phyloP scores from a whole-genome alignment of 768 basidiomycete genomes.

The Chlorophyllum brunneum region DNA sequence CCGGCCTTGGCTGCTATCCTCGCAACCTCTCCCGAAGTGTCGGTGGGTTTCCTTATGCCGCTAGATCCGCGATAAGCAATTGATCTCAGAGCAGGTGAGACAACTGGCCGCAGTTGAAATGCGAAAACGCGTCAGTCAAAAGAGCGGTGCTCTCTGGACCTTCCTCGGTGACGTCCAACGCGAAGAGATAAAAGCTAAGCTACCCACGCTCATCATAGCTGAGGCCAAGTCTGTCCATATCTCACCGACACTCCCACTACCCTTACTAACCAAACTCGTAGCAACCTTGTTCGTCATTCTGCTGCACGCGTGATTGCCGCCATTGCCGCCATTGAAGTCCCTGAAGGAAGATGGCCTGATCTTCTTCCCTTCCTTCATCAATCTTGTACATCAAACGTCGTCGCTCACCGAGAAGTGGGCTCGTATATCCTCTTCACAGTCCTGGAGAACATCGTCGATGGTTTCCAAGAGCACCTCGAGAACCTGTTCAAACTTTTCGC shows the following conservation, averaged over 20 bases:
- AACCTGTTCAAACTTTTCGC: slow-evolving; percentile 80
- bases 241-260: slow-evolving; percentile 11
- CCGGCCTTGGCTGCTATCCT: slow-evolving; percentile 86
- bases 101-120: slow-evolving; percentile 97
- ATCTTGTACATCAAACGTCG: slow-evolving; percentile 64
- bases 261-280: slow-evolving; percentile 29
- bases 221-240: slow-evolving; percentile 66
- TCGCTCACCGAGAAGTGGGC: slow-evolving; percentile 86
- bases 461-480: slow-evolving; percentile 73
- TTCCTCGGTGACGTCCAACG: slow-evolving; percentile 63
- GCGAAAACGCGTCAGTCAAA: slow-evolving; percentile 83
- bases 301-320: slow-evolving; percentile 90
- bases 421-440: slow-evolving; percentile 88
- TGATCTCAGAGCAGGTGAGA: slow-evolving; percentile 59
- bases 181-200: slow-evolving; percentile 77
- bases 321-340: slow-evolving; percentile 86
- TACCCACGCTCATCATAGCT: slow-evolving; percentile 72
- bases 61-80: slow-evolving; percentile 8
- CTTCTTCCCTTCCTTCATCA: slow-evolving; percentile 86
- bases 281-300: slow-evolving; percentile 89
- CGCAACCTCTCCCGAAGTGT: slow-evolving; percentile 76
- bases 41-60: slow-evolving; percentile 47
- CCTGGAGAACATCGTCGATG: slow-evolving; percentile 87
- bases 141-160: slow-evolving; percentile 82
- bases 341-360: slow-evolving; percentile 73